Base-by-base conservation (phyloP, 2,329 filamentous ascomycete genomes). In the Raffaelea ambrosiae region DNA sequence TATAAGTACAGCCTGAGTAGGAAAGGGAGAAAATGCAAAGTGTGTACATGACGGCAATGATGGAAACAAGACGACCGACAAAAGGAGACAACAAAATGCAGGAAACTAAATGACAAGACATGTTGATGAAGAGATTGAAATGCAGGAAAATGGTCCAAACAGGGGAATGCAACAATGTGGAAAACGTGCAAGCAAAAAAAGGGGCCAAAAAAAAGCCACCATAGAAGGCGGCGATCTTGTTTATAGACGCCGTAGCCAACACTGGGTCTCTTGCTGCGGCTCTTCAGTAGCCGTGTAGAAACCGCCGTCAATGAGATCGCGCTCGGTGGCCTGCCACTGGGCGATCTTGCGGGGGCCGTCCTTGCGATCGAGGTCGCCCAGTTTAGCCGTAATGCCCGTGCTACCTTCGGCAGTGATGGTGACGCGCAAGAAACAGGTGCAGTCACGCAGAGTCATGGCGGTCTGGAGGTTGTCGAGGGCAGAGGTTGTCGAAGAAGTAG, bases 381-480 rank as follows among this genome's bases (percentile, higher is more conserved):
- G 72, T 47, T 83, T 78, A 40, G 79, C 72, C 48, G 77, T 71
- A 7, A 81, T 62, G 22, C 16, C 18, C 18, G 22, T 14, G 4
- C 3, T 23, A 5, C 19, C 10, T 14, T 5, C 72, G 47, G 81
- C 82, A 68, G 91, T 91, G 56, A 45, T 10, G 5, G 47, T 52
- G 48, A 88, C 73, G 57, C 79, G 77, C 38, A 88, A 68, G 58
- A 84, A 89, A 56, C 86, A 76, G 3, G 84, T 87, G 61, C 86
- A 89, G 67, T 93, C 87, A 44, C 87, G 72, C 54, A 93, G 63
- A 3, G 87, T 90, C 86, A 91, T 91, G 48, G 85, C 84, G 7
- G 86, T 69, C 13, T 77, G 73, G 51, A 86, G 81, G 23, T 74
- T 67, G 11, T 66, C 60, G 33, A 73, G 63, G 3, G 62, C 58